Evolutionary conservation across 345 rosid genomes (phyloP).

Genomic region (Aegle marmelos): DNA sequence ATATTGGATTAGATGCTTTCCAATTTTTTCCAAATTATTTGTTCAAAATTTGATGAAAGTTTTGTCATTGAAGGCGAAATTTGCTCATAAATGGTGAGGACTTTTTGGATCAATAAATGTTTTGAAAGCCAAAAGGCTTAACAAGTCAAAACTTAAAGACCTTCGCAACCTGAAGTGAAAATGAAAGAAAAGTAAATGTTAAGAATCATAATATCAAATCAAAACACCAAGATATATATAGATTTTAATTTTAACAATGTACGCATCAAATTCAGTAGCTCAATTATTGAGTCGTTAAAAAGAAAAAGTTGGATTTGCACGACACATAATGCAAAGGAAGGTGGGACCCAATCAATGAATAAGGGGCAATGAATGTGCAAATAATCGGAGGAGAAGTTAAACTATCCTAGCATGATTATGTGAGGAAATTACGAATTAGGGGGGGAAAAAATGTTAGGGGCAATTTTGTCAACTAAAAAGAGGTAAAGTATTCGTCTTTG

Average conservation of each 20-base stretch:
- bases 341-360: constrained; percentile 33
- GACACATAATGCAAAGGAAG: background rate
- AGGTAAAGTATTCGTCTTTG: background rate
- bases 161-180: background rate
- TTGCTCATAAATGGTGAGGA: background rate
- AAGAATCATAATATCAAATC: background rate
- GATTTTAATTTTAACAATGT: background rate
- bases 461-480: background rate
- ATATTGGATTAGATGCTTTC: background rate
- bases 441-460: background rate
- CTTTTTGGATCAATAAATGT: background rate
- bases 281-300: constrained; percentile 28
- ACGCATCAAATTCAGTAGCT: constrained; percentile 21
- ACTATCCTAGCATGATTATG: background rate
- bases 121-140: background rate
- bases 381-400: background rate
- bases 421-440: background rate
- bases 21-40: background rate
- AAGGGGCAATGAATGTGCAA: constrained; percentile 18
- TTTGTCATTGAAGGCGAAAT: background rate
- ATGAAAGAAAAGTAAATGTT: background rate
- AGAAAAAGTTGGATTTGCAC: constrained; percentile 10
- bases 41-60: background rate
- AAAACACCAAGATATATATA: background rate
- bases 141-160: constrained; percentile 19